Base-by-base conservation (phyloP, 1,284 basidiomycete genomes). In the Schizophyllum amplum region DNA sequence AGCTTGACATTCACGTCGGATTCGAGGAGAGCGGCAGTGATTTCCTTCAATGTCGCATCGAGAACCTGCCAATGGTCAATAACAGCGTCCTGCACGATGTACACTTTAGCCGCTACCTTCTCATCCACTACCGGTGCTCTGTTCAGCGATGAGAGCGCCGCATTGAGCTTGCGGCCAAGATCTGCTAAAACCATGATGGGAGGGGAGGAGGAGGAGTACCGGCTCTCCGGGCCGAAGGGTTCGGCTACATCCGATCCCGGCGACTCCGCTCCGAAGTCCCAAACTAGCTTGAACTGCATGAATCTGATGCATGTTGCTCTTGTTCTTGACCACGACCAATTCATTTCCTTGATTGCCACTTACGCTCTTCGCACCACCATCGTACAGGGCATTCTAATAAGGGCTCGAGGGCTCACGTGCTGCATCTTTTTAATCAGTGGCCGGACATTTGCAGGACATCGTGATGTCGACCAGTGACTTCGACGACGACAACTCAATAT, bases 1-100 rank as follows among this genome's bases (percentile, higher is more conserved):
- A 99, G 84, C 70, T 95, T 96, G 66, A 99, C 96, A 68, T 99
- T 99, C 60, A 99, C 96, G 73, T 99, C 97, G 24, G 94, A 90
- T 73, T 98, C 94, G 55, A 99, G 83, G 52, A 99, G 77, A 1
- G 96, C 97, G 24, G 92, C 81, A 61, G 92, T 94, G 62, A 99
- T 92, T 72, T 96, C 92, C 74, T 98, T 99, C 63, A 99, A 84
- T 13, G 94, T 86, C 5, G 85, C 85, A 76, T 98, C 96, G 66
- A 99, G 86, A 52, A 94, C 92, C 94, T 69, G 61, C 57, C 60
- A 42, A 54, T 52, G 64, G 63, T 52, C 59, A 54, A 54, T 22
- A 57, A 62, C 60, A 62, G 42, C 57, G 55, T 58, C 56, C 42
- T 25, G 52, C 57, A 52, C n/a, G 26, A 54, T 56, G 61, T 51